These are phyloP conservation scores for Oryza rufipogon DNA, from an alignment of 176 grass and related monocot species.

Conservation along the genomic window DNA sequence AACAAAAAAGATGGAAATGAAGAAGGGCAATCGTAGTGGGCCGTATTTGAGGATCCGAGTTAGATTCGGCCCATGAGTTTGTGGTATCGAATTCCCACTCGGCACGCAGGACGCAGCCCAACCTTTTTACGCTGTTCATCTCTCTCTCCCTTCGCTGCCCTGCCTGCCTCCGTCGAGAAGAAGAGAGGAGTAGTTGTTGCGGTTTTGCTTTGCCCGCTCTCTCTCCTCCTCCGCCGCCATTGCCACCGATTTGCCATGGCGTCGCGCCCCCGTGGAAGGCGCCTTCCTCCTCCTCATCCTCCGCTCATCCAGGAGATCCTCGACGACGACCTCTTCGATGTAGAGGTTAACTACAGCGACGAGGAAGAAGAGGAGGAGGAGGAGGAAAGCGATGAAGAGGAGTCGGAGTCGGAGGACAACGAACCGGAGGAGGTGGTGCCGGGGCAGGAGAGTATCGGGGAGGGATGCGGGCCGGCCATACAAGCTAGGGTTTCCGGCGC, in stretches of 20 bases:
- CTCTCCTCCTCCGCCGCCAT: background rate
- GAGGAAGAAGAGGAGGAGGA: constrained; percentile 16
- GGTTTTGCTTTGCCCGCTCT: too few species aligned
- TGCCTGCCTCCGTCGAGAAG: too few species aligned
- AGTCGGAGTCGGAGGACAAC: background rate
- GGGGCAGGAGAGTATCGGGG: background rate
- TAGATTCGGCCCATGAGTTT: too few species aligned
- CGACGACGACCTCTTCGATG: constrained; percentile 8
- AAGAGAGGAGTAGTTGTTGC: too few species aligned
- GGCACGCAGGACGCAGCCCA: too few species aligned
- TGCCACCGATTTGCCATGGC: background rate
- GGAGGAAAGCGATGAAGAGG: background rate
- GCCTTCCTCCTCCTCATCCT: background rate
- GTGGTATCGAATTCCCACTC: too few species aligned
- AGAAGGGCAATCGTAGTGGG: too few species aligned
- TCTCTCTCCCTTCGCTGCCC: background rate
- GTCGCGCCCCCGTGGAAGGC: background rate
- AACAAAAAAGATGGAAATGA: too few species aligned
- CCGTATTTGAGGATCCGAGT: too few species aligned
- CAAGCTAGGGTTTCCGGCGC: constrained; percentile 35
- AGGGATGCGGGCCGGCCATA: background rate
- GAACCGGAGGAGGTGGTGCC: background rate
- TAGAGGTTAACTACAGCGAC: constrained; percentile 11
- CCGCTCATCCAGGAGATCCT: background rate
- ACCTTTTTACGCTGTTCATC: too few species aligned